These are phyloP conservation scores for Sordariomycetes sp. DNA, from an alignment of 2,329 filamentous ascomycete species.

Conservation along the genomic window DNA sequence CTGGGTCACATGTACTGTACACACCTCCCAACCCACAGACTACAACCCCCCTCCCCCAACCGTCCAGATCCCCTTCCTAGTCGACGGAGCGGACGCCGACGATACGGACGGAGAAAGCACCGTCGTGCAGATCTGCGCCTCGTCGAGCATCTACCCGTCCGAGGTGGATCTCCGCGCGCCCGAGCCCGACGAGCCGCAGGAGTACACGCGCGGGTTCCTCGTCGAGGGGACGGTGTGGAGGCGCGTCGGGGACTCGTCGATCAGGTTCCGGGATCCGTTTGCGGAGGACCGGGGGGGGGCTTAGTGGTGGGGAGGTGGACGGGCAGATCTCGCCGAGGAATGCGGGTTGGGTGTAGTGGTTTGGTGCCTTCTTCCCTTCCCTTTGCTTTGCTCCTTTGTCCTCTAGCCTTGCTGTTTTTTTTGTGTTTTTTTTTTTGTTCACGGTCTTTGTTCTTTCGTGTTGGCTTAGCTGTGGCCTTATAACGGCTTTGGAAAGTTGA, in stretches of 20 bases:
- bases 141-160: not conserved
- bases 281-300: not conserved
- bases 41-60: not conserved
- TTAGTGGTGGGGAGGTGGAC: not conserved
- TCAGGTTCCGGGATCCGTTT: not conserved
- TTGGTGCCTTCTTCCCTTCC: no score
- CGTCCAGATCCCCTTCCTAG: not conserved
- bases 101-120: not conserved
- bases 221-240: not conserved
- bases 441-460: no score
- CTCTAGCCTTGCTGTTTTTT: no score
- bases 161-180: not conserved
- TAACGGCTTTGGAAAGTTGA: no score
- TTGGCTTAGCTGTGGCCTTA: no score
- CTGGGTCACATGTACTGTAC: not conserved
- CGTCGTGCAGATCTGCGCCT: not conserved
- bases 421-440: no score
- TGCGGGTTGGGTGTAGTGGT: not conserved
- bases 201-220: not conserved
- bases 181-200: not conserved
- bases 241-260: not conserved
- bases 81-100: not conserved
- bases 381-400: no score
- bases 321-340: not conserved
- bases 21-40: not conserved